Conservation (phyloP, 1,284 basidiomycete species). For the Serendipita sp. region DNA sequence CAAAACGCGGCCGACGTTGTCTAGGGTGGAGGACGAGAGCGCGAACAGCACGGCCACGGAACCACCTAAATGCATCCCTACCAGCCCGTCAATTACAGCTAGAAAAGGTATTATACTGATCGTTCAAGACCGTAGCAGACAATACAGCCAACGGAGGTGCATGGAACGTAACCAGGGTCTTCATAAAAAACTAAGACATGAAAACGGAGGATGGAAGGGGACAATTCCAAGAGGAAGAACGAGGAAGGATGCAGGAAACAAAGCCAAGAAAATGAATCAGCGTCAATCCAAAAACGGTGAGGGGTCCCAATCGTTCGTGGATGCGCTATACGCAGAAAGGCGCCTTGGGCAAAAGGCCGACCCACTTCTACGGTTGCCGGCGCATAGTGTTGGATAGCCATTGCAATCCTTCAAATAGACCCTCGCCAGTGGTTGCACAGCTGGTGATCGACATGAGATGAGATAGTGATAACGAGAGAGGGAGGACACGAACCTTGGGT, state of each 20-base stretch:
- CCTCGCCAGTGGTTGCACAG: constrained; percentile 92
- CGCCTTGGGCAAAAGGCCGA: background rate
- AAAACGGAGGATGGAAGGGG: background rate
- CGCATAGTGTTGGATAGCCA: constrained; percentile 96
- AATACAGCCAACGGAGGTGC: too few species aligned
- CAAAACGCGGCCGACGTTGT: background rate
- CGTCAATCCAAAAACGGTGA: background rate
- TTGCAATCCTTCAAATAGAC: constrained; percentile 87
- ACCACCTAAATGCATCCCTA: background rate
- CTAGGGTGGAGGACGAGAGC: background rate
- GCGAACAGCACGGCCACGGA: background rate
- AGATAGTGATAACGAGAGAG: constrained; percentile 9
- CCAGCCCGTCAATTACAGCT: background rate
- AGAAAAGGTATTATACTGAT: background rate
- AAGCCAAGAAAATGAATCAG: background rate
- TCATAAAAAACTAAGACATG: background rate
- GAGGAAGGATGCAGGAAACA: background rate
- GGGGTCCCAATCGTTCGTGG: background rate
- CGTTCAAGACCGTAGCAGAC: background rate
- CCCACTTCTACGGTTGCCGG: constrained; percentile 35
- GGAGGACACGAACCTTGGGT: constrained; percentile 62
- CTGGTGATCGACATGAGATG: constrained; percentile 26
- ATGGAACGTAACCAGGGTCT: background rate
- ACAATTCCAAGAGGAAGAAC: background rate
- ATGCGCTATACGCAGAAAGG: background rate